phyloP scores from a whole-genome alignment of 768 basidiomycete species.

The Lactifluus echinatus region DNA sequence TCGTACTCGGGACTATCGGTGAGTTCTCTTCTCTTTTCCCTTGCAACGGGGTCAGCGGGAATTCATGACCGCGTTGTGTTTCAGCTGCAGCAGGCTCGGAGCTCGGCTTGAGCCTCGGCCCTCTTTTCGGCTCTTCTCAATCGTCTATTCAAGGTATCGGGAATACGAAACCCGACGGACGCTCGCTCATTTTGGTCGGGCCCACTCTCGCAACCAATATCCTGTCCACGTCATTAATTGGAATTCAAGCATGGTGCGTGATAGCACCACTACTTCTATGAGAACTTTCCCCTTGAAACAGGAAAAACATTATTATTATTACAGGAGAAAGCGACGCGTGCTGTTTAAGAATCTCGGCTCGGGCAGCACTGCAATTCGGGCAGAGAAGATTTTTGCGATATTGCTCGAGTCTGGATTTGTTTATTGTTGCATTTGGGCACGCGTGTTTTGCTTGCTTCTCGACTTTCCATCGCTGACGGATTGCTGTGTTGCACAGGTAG shows the following conservation, averaged over 20 bases:
- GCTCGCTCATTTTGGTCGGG: constrained; percentile 4
- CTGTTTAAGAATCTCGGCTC: not conserved
- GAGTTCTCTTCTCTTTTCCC: not conserved
- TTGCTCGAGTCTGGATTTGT: constrained; percentile 13
- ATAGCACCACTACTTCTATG: not conserved
- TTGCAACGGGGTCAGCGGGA: no score
- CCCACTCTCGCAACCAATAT: constrained; percentile 7
- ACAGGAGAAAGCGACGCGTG: constrained; percentile 2
- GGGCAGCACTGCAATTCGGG: not conserved
- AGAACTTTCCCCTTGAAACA: not conserved
- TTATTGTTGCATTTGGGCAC: constrained; percentile 12
- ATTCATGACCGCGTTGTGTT: not conserved
- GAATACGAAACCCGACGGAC: not conserved
- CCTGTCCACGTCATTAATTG: constrained; percentile 8
- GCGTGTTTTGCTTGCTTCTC: not conserved
- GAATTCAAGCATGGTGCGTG: constrained; percentile 8
- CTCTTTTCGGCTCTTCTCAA: not conserved
- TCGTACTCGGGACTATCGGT: constrained; percentile 4
- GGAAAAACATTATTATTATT: no score
- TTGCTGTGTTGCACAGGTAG: not conserved
- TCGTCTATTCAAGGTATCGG: not conserved
- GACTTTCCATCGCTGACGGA: not conserved
- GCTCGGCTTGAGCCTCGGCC: not conserved
- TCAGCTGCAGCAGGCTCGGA: not conserved
- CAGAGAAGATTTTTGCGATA: constrained; percentile 3